Percentiles rank a stretch among this genome's conserved stretches.
Evolutionary conservation across 2,329 filamentous ascomycete species (phyloP).

Genomic region (Aspergillus aculeatus): DNA sequence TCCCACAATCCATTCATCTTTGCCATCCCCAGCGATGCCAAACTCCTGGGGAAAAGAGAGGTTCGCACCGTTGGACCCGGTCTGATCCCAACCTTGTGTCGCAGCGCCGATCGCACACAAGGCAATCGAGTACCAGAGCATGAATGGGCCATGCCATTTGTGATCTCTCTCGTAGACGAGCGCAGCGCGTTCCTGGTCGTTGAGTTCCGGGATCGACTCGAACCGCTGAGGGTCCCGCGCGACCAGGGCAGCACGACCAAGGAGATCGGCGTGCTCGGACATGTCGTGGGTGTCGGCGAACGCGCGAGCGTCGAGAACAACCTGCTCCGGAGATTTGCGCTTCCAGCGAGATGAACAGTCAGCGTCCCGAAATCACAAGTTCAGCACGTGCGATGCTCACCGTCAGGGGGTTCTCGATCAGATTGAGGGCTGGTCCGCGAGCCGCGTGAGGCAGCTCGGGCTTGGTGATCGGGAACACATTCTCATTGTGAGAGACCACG

Average conservation of each 20-base stretch:
- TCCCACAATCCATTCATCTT: conserved; percentile 60
- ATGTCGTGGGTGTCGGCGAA: conserved; percentile 33
- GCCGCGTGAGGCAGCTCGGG: conserved; percentile 2
- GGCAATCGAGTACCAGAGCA: conserved; percentile 50
- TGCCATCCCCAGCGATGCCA: conserved; percentile 39
- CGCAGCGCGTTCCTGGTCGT: conserved; percentile 41
- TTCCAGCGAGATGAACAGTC: conserved; percentile 13
- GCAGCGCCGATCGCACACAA: conserved; percentile 51
- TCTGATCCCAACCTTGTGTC: conserved; percentile 55
- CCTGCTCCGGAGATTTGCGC: conserved; percentile 33
- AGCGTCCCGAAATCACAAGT: background rate
- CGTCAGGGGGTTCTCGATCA: conserved; percentile 49
- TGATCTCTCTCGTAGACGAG: conserved; percentile 47
- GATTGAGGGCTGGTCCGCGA: conserved; percentile 39
- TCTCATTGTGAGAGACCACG: conserved; percentile 8
- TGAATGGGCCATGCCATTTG: conserved; percentile 47
- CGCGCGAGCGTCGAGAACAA: conserved; percentile 31
- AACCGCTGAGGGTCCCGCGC: conserved; percentile 28
- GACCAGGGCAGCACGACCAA: conserved; percentile 39
- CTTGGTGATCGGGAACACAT: background rate
- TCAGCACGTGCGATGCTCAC: conserved; percentile 27
- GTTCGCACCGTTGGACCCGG: conserved; percentile 54
- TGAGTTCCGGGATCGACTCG: conserved; percentile 36
- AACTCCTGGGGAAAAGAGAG: conserved; percentile 48
- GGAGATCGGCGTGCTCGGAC: conserved; percentile 38